These are phyloP conservation scores for Cytidiella melzeri DNA, from an alignment of 768 basidiomycete species.

Conservation along the genomic window DNA sequence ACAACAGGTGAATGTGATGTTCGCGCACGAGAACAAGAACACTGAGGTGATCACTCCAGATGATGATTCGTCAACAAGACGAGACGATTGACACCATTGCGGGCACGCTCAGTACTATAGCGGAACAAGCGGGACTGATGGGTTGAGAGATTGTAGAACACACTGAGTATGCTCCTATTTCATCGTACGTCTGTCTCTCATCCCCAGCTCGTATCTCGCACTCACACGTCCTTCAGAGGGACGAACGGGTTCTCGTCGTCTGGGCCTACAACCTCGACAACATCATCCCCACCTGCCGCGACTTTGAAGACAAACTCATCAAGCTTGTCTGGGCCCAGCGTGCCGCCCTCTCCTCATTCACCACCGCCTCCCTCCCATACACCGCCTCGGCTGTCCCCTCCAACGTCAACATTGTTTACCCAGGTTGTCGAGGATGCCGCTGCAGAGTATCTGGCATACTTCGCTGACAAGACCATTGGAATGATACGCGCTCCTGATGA, in stretches of 20 bases:
- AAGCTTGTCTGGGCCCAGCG: too few species aligned
- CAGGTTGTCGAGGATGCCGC: conserved; percentile 81
- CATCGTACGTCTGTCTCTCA: too few species aligned
- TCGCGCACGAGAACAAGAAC: too few species aligned
- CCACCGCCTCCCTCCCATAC: too few species aligned
- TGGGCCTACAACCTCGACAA: too few species aligned
- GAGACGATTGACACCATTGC: conserved; percentile 81
- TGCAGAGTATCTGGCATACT: conserved; percentile 87
- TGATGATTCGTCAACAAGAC: conserved; percentile 88
- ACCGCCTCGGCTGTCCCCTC: conserved; percentile 3
- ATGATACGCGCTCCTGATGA: conserved; percentile 86
- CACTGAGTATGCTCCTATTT: conserved; percentile 85
- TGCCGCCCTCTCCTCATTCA: too few species aligned
- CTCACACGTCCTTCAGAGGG: too few species aligned
- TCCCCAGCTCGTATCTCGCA: too few species aligned
- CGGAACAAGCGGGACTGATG: conserved; percentile 91
- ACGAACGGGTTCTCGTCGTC: too few species aligned
- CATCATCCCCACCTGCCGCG: too few species aligned
- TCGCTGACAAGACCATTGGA: conserved; percentile 77
- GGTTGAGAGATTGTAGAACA: conserved; percentile 90
- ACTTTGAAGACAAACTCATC: too few species aligned
- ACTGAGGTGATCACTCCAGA: conserved; percentile 41
- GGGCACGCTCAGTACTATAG: conserved; percentile 78
- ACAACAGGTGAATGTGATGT: conserved; percentile 74
- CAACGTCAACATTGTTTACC: too few species aligned